Evolutionary conservation across 139 green algal genomes (phyloP), one percentile per base, ranked within the genome.

Genomic region (Diplosphaera chodatii): DNA sequence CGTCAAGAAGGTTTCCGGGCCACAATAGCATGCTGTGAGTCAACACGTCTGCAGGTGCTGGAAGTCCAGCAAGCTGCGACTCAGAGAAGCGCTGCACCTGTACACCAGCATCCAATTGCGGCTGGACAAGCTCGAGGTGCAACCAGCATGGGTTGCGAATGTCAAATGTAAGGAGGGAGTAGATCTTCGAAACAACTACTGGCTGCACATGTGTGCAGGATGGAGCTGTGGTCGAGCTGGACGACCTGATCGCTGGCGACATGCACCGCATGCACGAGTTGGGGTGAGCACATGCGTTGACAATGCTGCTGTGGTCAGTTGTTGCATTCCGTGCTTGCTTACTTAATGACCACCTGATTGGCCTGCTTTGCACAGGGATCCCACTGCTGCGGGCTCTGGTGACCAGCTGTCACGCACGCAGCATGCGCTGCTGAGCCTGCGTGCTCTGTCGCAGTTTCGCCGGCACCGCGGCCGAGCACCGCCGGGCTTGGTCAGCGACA

Each of bases 81-180:
- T 86, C 25, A 73, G 48, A 1, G 81, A 84, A 18, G 32, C 56
- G 0, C 66, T 75, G 13, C 25, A 74, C 6, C 55, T 59, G 13
- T 85, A 82, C 67, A 40, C 85, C 10, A 67, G 69, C 32, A 74
- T 78, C 4, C 75, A 83, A 72, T 59, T 85, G 32, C 55, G 27
- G 25, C 73, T 86, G 64, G 40, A 71, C 2, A 68, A 33, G 23
- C 28, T 85, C 33, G 31, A 63, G 34, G 55, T 28, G n/a, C n/a
- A n/a, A n/a, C n/a, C n/a, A n/a, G n/a, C n/a, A n/a, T n/a, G n/a
- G n/a, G n/a, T n/a, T n/a, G n/a, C n/a, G n/a, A n/a, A n/a, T n/a
- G n/a, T n/a, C n/a, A n/a, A n/a, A n/a, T n/a, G n/a, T n/a, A n/a
- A n/a, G n/a, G n/a, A n/a, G n/a, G n/a, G n/a, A n/a, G n/a, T n/a